phyloP scores from a whole-genome alignment of 2,329 filamentous ascomycete genomes.

The Sporothrix dimorphospora region DNA sequence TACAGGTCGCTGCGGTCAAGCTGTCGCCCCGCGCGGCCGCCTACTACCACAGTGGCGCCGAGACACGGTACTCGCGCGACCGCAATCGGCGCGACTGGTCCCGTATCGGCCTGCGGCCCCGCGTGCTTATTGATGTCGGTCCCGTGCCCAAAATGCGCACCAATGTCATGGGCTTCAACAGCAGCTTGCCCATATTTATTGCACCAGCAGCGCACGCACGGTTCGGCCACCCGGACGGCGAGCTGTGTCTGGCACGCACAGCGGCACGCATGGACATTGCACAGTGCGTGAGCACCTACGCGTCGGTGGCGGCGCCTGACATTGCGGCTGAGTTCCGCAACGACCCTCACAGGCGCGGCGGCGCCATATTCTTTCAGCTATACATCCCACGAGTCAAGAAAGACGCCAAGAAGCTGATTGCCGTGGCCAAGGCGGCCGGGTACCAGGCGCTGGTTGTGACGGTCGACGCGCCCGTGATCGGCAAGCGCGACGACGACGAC shows the following conservation, averaged over 20 bases:
- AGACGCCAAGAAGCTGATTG: conserved; percentile 21
- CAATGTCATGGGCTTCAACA: conserved; percentile 26
- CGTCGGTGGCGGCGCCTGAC: conserved; percentile 25
- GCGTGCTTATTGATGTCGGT: conserved; percentile 28
- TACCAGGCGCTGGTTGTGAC: conserved; percentile 28
- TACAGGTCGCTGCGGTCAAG: conserved; percentile 17
- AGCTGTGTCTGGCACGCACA: conserved; percentile 30
- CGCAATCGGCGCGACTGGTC: conserved; percentile 29
- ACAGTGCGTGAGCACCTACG: conserved; percentile 31
- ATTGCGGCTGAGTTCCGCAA: conserved; percentile 22
- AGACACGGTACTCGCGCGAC: conserved; percentile 19
- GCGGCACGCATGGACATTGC: conserved; percentile 31
- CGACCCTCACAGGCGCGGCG: conserved; percentile 24
- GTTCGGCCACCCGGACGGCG: conserved; percentile 30
- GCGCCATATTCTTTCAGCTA: conserved; percentile 31
- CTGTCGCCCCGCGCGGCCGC: conserved; percentile 25
- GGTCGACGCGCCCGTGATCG: conserved; percentile 29
- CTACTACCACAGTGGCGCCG: conserved; percentile 28
- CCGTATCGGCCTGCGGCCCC: conserved; percentile 28
- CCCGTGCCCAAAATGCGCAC: conserved; percentile 17
- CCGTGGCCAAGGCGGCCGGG: conserved; percentile 27
- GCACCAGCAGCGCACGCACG: conserved; percentile 30
- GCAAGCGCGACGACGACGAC: conserved; percentile 29
- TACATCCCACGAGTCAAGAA: conserved; percentile 26
- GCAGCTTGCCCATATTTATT: conserved; percentile 32